Conservation (phyloP, 2,329 filamentous ascomycete genomes). For the Verruconis gallopava region DNA sequence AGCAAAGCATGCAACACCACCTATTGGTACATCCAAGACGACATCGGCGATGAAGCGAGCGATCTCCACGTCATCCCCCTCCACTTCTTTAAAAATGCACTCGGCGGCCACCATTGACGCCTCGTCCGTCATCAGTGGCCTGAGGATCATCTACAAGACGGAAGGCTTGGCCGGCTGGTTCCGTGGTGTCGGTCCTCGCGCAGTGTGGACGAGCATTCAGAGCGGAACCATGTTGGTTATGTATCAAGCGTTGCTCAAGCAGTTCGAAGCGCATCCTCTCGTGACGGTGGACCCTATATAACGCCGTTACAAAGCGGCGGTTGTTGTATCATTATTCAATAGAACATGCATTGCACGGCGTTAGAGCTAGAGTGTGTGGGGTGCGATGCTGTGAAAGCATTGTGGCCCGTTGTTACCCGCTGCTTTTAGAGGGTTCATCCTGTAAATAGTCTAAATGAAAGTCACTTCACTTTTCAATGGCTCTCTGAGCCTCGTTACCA, state of each 20-base stretch:
- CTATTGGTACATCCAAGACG: neutral
- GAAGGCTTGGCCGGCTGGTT: slow-evolving; percentile 89
- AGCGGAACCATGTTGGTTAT: slow-evolving; percentile 93
- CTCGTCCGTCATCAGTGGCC: slow-evolving; percentile 72
- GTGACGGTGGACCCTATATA: neutral
- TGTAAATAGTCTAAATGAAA: no score
- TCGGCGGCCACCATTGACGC: slow-evolving; percentile 75
- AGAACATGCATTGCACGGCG: neutral
- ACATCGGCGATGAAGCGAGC: slow-evolving; percentile 40
- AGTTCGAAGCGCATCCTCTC: slow-evolving; percentile 45
- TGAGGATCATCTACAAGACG: slow-evolving; percentile 77
- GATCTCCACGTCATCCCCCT: slow-evolving; percentile 85
- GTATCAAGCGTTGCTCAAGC: slow-evolving; percentile 76
- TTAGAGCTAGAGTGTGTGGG: neutral
- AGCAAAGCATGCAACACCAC: slow-evolving; percentile 2
- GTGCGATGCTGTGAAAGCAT: no score
- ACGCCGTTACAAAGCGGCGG: neutral
- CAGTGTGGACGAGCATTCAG: slow-evolving; percentile 95
- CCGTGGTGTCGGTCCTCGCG: slow-evolving; percentile 80
- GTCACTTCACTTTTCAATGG: no score
- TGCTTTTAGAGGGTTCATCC: no score
- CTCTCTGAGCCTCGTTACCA: no score
- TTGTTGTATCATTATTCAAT: neutral
- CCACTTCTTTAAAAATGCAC: slow-evolving; percentile 66
- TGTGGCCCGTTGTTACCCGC: no score